Base-by-base conservation (phyloP, 192 early-diverging fungal genomes). In the Cladochytrium replicatum region DNA sequence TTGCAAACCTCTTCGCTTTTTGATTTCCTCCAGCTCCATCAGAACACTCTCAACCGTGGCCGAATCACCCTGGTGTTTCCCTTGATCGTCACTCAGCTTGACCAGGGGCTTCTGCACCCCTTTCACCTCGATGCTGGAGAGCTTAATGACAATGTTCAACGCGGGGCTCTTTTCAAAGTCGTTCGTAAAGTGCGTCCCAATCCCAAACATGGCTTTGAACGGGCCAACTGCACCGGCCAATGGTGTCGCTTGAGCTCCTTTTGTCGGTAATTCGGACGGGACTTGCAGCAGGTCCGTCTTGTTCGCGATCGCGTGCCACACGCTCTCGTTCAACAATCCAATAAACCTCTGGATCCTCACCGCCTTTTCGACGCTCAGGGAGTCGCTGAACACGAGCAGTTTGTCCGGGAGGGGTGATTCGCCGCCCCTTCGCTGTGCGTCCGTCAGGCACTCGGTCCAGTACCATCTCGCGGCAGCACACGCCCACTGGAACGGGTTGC, bases 91-190 rank as follows among this genome's bases (percentile, higher is more conserved):
- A 38, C 82, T 83, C 9, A 88, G 61, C 48, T 88, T 88, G 49
- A 86, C 63, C n/a, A n/a, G n/a, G n/a, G n/a, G n/a, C n/a, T n/a
- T n/a, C n/a, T n/a, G n/a, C 29, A 84, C 82, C 6, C 58, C 60
- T 30, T 51, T 77, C 5, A 57, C 74, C 21, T 73, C 52, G 42
- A 81, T 81, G 29, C 53, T 52, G 41, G 69, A 64, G 43, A 88
- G 52, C 44, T 88, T 88, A 58, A 88, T 83, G 3, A 86, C 84
- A 46, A 88, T 85, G 44, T 85, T 83, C 54, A 82, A 59, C 0
- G 84, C 68, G 31, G 31, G 8, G 32, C 42, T 46, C 15, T 11
- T 32, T 13, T 25, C 2, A 57, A 70, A 87, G 52, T 87, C 84
- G 45, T 87, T 87, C 3, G 85, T 86, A 28, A 87, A 78, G 43